Conservation (phyloP, 1,284 basidiomycete species). For the Meira nashicola region DNA sequence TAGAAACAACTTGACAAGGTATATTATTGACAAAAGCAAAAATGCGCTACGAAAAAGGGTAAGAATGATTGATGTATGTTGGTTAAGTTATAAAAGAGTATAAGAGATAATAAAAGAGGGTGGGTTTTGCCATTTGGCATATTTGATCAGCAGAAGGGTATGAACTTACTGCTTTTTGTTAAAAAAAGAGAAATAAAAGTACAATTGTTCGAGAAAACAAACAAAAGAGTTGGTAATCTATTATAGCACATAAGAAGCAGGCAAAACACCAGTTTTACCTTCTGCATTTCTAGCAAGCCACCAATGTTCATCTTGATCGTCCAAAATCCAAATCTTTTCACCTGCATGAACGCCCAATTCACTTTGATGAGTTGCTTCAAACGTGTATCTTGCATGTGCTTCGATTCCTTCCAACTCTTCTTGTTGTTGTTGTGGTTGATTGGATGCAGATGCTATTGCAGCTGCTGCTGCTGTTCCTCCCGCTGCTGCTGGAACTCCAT, state of each 20-base stretch:
- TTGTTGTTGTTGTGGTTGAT: constrained; percentile 14
- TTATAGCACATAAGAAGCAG: constrained; percentile 42
- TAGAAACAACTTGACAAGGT: no score
- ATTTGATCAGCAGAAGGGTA: no score
- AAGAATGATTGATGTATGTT: neutral
- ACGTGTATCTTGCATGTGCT: constrained; percentile 43
- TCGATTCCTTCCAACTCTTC: constrained; percentile 32
- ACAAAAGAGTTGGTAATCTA: no score
- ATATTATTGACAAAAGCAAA: no score
- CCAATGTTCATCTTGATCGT: constrained; percentile 44
- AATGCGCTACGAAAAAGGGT: neutral
- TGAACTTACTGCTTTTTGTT: no score
- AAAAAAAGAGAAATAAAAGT: neutral
- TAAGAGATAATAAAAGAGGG: no score
- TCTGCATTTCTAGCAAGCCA: constrained; percentile 37
- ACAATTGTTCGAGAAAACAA: neutral
- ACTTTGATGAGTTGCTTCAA: constrained; percentile 42
- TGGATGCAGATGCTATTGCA: constrained; percentile 1
- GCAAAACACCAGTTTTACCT: constrained; percentile 41
- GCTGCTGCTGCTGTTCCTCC: constrained; percentile 16
- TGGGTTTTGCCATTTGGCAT: no score
- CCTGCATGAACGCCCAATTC: constrained; percentile 38
- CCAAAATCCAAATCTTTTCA: constrained; percentile 39
- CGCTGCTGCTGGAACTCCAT: constrained; percentile 15
- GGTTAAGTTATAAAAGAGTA: no score